Conservation (phyloP, 805 yeast species). For the Yarrowia divulgata region DNA sequence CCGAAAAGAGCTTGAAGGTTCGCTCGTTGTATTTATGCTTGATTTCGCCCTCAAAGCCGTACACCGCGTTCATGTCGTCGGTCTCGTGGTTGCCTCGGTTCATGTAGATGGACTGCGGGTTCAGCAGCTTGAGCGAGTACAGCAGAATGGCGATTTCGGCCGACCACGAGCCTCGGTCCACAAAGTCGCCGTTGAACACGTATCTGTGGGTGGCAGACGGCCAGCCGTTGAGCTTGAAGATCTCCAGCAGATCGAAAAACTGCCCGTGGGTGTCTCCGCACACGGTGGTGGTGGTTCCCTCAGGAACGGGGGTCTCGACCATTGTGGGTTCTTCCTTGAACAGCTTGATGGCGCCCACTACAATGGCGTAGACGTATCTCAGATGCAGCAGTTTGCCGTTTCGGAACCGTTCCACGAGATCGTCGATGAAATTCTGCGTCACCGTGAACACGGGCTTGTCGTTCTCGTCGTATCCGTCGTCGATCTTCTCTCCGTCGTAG, state of each 20-base stretch:
- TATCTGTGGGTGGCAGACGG: conserved; percentile 74
- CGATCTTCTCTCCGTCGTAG: conserved; percentile 66
- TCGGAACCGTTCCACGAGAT: conserved; percentile 74
- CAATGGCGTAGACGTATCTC: conserved; percentile 80
- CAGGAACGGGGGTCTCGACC: conserved; percentile 65
- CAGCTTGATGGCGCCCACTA: conserved; percentile 71
- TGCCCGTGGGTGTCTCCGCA: conserved; percentile 99
- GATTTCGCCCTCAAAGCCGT: conserved; percentile 96
- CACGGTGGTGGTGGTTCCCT: conserved; percentile 65
- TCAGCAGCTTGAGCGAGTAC: conserved; percentile 76
- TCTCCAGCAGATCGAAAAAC: conserved; percentile 83
- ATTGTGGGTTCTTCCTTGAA: conserved; percentile 73
- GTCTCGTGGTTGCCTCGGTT: conserved; percentile 98
- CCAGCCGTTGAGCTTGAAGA: conserved; percentile 76
- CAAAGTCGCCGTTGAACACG: conserved; percentile 96
- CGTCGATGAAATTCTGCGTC: conserved; percentile 62
- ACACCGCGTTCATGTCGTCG: conserved; percentile 93
- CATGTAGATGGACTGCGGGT: conserved; percentile 72
- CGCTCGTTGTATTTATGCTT: conserved; percentile 85
- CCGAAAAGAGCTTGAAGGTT: conserved; percentile 81
- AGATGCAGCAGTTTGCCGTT: conserved; percentile 78
- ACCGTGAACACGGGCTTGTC: conserved; percentile 54
- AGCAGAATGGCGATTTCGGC: conserved; percentile 90
- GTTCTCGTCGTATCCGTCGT: conserved; percentile 52
- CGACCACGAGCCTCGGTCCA: conserved; percentile 98